Percentiles rank a stretch among this genome's conserved stretches.
These are phyloP conservation scores for Sporothrix dimorphospora DNA, from an alignment of 2,329 filamentous ascomycete genomes.

Conservation along the genomic window DNA sequence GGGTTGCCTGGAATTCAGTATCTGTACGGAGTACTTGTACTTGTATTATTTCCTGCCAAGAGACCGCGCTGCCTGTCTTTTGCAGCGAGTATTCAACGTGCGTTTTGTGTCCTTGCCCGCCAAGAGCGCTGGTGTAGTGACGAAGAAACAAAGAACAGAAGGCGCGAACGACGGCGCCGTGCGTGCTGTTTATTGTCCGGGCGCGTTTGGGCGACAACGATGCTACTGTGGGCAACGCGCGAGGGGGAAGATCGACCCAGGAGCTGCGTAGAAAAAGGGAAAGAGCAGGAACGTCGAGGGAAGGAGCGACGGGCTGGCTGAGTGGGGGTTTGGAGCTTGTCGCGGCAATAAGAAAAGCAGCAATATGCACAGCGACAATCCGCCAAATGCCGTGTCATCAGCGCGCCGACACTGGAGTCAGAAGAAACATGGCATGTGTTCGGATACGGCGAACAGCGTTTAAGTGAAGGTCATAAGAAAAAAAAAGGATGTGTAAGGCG, in stretches of 20 bases:
- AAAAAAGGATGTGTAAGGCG: background rate
- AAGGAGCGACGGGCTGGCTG: conserved; percentile 7
- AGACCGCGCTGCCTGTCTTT: background rate
- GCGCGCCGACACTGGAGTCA: background rate
- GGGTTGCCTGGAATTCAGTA: background rate
- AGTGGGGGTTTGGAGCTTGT: conserved; percentile 2
- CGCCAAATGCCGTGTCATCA: conserved; percentile 4
- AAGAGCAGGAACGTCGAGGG: background rate
- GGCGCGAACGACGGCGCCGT: background rate
- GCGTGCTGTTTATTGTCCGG: background rate
- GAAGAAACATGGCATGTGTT: background rate
- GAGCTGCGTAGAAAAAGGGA: background rate
- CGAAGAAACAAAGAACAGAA: background rate
- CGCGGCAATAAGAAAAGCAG: conserved; percentile 11
- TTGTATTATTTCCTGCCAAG: background rate
- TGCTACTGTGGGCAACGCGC: background rate
- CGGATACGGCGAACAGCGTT: background rate
- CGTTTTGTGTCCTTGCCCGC: background rate
- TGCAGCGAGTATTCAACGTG: background rate
- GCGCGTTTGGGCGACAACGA: background rate
- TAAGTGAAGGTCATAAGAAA: background rate
- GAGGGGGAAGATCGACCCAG: background rate
- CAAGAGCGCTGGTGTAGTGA: background rate
- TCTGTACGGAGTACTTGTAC: background rate
- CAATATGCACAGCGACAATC: background rate